Conservation (phyloP, 2,329 filamentous ascomycete species). For the Metarhizium guizhouense region DNA sequence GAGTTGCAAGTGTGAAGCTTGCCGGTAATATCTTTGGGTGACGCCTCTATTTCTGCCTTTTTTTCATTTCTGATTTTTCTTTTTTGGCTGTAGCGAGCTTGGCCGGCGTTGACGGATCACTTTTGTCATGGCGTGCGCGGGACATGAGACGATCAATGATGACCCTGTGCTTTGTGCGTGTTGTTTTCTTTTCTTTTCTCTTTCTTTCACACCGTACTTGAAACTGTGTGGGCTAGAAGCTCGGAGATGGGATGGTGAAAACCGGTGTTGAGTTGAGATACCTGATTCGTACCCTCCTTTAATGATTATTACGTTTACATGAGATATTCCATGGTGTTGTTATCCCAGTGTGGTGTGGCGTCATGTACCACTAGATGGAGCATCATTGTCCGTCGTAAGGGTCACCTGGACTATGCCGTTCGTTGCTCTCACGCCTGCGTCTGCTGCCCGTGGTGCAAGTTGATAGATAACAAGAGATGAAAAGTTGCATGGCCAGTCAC, state of each 20-base stretch:
- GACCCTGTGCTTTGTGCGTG: constrained; percentile 3
- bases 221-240: background rate
- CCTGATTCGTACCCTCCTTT: background rate
- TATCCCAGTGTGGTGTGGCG: too few relatives aligned
- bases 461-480: too few relatives aligned
- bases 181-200: background rate
- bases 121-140: constrained; percentile 9
- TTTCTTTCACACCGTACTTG: background rate
- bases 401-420: too few relatives aligned
- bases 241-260: background rate
- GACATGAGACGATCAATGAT: constrained; percentile 6
- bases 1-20: background rate
- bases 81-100: constrained; percentile 5
- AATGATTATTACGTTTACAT: background rate
- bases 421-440: too few relatives aligned
- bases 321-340: background rate
- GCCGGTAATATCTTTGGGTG: background rate
- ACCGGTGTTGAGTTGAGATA: background rate
- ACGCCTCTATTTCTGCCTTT: constrained; percentile 11
- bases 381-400: background rate
- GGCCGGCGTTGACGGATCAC: constrained; percentile 8
- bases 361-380: background rate
- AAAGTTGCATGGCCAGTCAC: too few relatives aligned
- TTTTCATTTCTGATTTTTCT: constrained; percentile 9
- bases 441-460: too few relatives aligned